phyloP scores from a whole-genome alignment of 768 basidiomycete species.

The Gautieria morchelliformis region DNA sequence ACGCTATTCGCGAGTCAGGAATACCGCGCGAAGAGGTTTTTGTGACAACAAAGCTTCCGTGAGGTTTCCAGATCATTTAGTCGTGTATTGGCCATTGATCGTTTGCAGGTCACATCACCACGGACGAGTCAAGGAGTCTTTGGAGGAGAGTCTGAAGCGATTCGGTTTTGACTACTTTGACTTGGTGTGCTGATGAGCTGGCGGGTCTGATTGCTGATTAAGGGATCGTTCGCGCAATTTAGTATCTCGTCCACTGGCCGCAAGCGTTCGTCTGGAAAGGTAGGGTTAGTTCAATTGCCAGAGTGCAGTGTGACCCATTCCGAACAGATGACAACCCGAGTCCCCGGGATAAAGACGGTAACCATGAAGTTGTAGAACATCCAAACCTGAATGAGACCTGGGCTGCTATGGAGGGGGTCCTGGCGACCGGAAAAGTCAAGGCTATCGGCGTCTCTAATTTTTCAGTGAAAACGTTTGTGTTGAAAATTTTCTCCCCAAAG shows the following conservation, averaged over 20 bases:
- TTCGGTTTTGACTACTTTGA: slow-evolving; percentile 24
- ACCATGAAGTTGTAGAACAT: slow-evolving; percentile 12
- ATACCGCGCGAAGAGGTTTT: slow-evolving; percentile 36
- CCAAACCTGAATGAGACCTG: slow-evolving; percentile 32
- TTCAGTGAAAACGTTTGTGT: slow-evolving; percentile 41
- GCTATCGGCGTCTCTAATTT: slow-evolving; percentile 56
- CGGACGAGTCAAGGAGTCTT: slow-evolving; percentile 17
- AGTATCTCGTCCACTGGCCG: slow-evolving; percentile 48
- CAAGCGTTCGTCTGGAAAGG: slow-evolving; percentile 20
- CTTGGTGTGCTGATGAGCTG: slow-evolving; percentile 13
- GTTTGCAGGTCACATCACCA: slow-evolving; percentile 38
- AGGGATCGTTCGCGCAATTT: not conserved
- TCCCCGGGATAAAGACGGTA: slow-evolving; percentile 28
- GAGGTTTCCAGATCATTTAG: not conserved
- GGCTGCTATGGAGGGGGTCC: slow-evolving; percentile 42
- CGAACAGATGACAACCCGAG: slow-evolving; percentile 11
- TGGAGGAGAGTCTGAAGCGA: slow-evolving; percentile 20
- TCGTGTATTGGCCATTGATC: slow-evolving; percentile 25
- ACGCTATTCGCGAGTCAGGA: slow-evolving; percentile 19
- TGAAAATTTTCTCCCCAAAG: not conserved
- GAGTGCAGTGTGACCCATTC: too few species aligned
- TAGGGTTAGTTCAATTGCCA: slow-evolving; percentile 9
- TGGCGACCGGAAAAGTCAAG: slow-evolving; percentile 35
- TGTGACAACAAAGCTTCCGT: slow-evolving; percentile 43
- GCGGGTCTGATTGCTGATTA: not conserved